Conservation (phyloP, 495 filamentous ascomycete genomes). For the Astrocystis sublimbata region DNA sequence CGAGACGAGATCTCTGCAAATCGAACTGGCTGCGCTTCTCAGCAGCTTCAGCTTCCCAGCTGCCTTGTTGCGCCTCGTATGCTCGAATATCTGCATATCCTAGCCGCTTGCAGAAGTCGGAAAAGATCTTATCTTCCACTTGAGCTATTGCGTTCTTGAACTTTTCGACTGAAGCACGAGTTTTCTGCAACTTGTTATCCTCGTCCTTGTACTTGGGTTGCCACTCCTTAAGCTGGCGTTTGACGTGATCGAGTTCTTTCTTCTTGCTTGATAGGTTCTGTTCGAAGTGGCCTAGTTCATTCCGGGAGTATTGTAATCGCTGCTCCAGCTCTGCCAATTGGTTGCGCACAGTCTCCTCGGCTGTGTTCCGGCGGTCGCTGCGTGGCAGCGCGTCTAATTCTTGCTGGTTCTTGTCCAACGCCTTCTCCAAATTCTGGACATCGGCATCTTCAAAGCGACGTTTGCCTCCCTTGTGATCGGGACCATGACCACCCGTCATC, state of each 20-base stretch:
- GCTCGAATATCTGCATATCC: slow-evolving; percentile 87
- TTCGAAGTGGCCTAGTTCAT: slow-evolving; percentile 78
- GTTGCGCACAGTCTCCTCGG: slow-evolving; percentile 77
- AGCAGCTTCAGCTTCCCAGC: slow-evolving; percentile 80
- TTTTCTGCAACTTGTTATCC: slow-evolving; percentile 63
- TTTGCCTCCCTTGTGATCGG: slow-evolving; percentile 67
- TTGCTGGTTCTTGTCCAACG: slow-evolving; percentile 64
- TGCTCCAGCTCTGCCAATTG: slow-evolving; percentile 85
- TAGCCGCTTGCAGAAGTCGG: slow-evolving; percentile 80
- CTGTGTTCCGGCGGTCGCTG: slow-evolving; percentile 66
- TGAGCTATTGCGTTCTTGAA: slow-evolving; percentile 75
- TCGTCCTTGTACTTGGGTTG: slow-evolving; percentile 78
- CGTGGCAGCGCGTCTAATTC: slow-evolving; percentile 77
- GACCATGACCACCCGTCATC: slow-evolving; percentile 91
- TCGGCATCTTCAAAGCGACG: slow-evolving; percentile 89
- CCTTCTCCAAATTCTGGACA: slow-evolving; percentile 72
- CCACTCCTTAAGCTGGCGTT: slow-evolving; percentile 68
- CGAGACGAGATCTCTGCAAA: slow-evolving; percentile 76
- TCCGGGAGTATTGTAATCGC: slow-evolving; percentile 65
- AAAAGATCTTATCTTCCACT: slow-evolving; percentile 88
- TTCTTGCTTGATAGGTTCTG: slow-evolving; percentile 83
- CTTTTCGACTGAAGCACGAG: slow-evolving; percentile 63
- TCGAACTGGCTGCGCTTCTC: slow-evolving; percentile 85
- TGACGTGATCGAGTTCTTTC: slow-evolving; percentile 74
- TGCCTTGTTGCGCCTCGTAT: slow-evolving; percentile 92